phyloP scores from a whole-genome alignment of 495 filamentous ascomycete species.

The Bacidia gigantensis region DNA sequence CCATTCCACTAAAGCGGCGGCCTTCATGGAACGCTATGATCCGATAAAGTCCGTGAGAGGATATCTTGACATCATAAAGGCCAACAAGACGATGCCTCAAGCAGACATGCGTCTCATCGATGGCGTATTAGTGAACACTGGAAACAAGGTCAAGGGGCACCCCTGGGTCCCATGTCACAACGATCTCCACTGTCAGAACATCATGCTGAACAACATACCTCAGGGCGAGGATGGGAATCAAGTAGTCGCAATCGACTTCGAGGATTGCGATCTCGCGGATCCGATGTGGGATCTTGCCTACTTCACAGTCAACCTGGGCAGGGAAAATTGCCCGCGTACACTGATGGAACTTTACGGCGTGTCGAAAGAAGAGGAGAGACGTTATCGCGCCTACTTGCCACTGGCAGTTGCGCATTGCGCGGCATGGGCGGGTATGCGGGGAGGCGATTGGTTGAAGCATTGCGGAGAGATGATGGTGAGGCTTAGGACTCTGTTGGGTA shows the following conservation, averaged over 20 bases:
- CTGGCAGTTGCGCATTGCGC: too few species aligned
- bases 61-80: neutral
- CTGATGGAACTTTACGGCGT: neutral
- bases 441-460: too few species aligned
- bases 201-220: neutral
- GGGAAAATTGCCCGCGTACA: neutral
- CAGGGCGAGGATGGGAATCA: neutral
- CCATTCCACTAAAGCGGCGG: slow-evolving; percentile 1
- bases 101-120: neutral
- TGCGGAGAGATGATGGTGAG: too few species aligned
- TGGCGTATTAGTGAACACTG: neutral
- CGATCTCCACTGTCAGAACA: slow-evolving; percentile 10
- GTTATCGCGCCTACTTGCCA: too few species aligned
- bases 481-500: too few species aligned
- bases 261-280: slow-evolving; percentile 8
- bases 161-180: slow-evolving; percentile 10
- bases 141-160: neutral
- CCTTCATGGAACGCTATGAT: slow-evolving; percentile 4
- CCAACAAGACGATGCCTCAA: neutral
- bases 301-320: slow-evolving; percentile 5
- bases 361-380: too few species aligned
- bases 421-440: too few species aligned
- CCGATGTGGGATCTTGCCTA: slow-evolving; percentile 14
- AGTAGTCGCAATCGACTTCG: slow-evolving; percentile 7
- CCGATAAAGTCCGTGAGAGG: slow-evolving; percentile 1